These are phyloP conservation scores for Peribolospora baueri DNA, from an alignment of 768 basidiomycete genomes.

Conservation along the genomic window DNA sequence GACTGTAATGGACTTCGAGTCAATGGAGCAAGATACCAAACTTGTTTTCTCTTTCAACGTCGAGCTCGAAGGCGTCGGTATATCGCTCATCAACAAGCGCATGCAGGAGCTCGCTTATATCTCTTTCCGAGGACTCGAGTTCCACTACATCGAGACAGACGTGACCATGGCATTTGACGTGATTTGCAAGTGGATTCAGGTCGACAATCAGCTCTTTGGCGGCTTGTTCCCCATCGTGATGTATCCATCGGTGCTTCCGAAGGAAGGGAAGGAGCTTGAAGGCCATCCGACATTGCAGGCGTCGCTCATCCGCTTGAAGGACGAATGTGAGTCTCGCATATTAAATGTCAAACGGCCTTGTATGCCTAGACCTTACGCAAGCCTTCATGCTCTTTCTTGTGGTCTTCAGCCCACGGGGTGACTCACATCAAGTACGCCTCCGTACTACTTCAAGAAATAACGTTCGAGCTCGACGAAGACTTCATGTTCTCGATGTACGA, in stretches of 20 bases:
- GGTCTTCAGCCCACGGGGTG: conserved; percentile 69
- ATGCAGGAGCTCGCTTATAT: conserved; percentile 76
- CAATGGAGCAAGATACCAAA: conserved; percentile 30
- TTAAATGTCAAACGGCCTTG: no score
- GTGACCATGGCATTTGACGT: conserved; percentile 57
- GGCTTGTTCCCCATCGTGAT: conserved; percentile 82
- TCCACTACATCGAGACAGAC: conserved; percentile 60
- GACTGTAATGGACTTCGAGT: conserved; percentile 11
- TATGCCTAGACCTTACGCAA: background rate
- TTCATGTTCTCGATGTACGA: conserved; percentile 79
- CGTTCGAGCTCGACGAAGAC: conserved; percentile 92
- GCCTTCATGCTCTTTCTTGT: background rate
- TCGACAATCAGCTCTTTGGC: conserved; percentile 95
- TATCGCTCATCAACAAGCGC: conserved; percentile 69
- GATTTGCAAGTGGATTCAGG: conserved; percentile 62
- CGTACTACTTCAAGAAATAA: conserved; percentile 73
- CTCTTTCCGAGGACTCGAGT: conserved; percentile 47
- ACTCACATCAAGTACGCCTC: conserved; percentile 96
- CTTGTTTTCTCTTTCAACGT: conserved; percentile 43
- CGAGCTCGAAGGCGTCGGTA: conserved; percentile 67
- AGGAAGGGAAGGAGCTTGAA: conserved; percentile 46
- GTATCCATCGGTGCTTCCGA: conserved; percentile 71
- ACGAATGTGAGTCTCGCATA: conserved; percentile 40
- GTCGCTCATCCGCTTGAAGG: conserved; percentile 72
- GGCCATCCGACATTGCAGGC: conserved; percentile 71